Conservation (phyloP, 2,329 filamentous ascomycete genomes). For the Paraphaeosphaeria minitans region DNA sequence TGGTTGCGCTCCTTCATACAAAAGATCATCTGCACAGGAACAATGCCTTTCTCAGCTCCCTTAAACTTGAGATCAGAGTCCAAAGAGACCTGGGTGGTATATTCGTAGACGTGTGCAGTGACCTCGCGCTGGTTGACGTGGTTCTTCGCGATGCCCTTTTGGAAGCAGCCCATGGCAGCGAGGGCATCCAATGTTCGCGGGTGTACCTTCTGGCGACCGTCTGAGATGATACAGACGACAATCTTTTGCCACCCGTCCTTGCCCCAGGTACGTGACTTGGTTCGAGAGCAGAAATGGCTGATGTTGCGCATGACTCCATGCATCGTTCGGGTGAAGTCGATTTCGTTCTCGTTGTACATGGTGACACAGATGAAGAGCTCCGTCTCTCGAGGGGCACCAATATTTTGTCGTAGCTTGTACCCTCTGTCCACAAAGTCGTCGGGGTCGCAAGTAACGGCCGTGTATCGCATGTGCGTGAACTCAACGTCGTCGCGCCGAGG, state of each 20-base stretch:
- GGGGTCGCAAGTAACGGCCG: conserved; percentile 95
- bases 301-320: conserved; percentile 99
- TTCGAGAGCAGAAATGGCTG: conserved; percentile 90
- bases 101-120: conserved; percentile 96
- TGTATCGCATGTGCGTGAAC: conserved; percentile 99
- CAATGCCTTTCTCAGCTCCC: conserved; percentile 97
- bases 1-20: conserved; percentile 97
- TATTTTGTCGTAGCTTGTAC: conserved; percentile 91
- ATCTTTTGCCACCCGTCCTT: conserved; percentile 99
- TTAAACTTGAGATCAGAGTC: conserved; percentile 98
- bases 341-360: conserved; percentile 99
- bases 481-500: conserved; percentile 91
- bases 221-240: conserved; percentile 94
- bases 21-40: conserved; percentile 97
- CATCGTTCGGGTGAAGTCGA: conserved; percentile 96
- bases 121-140: conserved; percentile 95
- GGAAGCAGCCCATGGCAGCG: conserved; percentile 96
- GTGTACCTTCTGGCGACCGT: conserved; percentile 92
- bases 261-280: conserved; percentile 93
- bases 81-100: conserved; percentile 96
- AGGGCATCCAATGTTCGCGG: conserved; percentile 90
- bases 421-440: conserved; percentile 89
- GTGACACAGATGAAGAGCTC: conserved; percentile 96
- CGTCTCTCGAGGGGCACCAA: conserved; percentile 82
- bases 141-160: conserved; percentile 98